Percentiles rank a stretch among this genome's conserved stretches.
phyloP scores from a whole-genome alignment of 441 rosid species.

The Biscutella laevigata region DNA sequence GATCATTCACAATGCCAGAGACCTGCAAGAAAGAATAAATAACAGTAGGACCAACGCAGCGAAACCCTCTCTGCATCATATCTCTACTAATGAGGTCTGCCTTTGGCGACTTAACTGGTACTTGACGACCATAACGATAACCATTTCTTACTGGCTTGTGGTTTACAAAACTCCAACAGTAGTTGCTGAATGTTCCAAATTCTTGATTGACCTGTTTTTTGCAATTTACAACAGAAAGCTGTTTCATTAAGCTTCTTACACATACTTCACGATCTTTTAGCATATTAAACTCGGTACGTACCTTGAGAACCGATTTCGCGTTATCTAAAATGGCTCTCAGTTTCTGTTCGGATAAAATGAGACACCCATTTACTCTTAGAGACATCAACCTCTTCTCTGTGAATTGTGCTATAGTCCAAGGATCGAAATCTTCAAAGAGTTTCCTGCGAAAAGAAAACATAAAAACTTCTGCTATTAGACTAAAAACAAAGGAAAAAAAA shows the following conservation, averaged over 20 bases:
- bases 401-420: constrained; percentile 48
- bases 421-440: constrained; percentile 59
- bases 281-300: constrained; percentile 1
- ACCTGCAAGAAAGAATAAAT: constrained; percentile 87
- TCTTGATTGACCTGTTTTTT: constrained; percentile 65
- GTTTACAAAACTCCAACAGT: constrained; percentile 72
- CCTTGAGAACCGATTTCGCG: constrained; percentile 66
- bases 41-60: constrained; percentile 78
- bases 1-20: constrained; percentile 70
- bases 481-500: background rate
- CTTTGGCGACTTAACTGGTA: constrained; percentile 77
- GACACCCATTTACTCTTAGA: constrained; percentile 53
- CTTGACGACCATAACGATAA: constrained; percentile 61
- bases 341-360: constrained; percentile 70
- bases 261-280: background rate
- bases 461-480: background rate
- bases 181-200: constrained; percentile 73
- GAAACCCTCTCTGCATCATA: constrained; percentile 83
- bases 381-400: constrained; percentile 63
- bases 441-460: constrained; percentile 39
- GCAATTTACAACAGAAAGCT: background rate
- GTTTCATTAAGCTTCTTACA: background rate
- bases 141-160: constrained; percentile 50
- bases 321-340: constrained; percentile 68
- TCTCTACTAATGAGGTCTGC: constrained; percentile 83